A percentile compares a stretch with the other conserved stretches of the same genome.
phyloP scores from a whole-genome alignment of 108 stramenopile genomes.

The Aurantiochytrium sp. region DNA sequence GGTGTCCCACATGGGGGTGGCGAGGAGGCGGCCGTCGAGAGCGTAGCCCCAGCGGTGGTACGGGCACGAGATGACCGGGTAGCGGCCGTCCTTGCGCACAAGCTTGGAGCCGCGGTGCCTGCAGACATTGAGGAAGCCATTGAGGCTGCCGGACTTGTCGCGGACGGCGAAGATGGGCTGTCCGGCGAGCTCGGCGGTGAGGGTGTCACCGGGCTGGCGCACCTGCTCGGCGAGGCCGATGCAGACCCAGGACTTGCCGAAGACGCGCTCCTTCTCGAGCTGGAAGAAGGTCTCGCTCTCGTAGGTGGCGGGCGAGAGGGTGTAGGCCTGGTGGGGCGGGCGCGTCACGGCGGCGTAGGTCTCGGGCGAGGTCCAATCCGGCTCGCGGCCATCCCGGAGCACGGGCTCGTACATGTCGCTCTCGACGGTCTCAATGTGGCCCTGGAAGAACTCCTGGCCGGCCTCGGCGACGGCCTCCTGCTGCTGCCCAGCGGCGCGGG shows the following conservation, averaged over 20 bases:
- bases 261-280: constrained; percentile 34
- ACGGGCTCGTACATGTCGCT: neutral
- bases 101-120: constrained; percentile 28
- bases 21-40: constrained; percentile 25
- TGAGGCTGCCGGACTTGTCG: constrained; percentile 1
- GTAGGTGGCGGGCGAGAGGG: neutral
- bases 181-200: constrained; percentile 21
- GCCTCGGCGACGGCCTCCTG: neutral
- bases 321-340: constrained; percentile 19
- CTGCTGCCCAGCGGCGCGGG: neutral
- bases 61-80: constrained; percentile 23
- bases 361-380: neutral
- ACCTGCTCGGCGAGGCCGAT: constrained; percentile 2
- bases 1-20: constrained; percentile 30
- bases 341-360: neutral
- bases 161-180: constrained; percentile 29
- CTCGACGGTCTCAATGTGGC: no score
- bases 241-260: constrained; percentile 26
- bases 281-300: neutral
- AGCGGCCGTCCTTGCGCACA: constrained; percentile 12
- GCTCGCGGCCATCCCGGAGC: neutral
- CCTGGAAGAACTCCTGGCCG: no score
- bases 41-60: constrained; percentile 32
- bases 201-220: constrained; percentile 28
- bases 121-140: constrained; percentile 27